Conservation (phyloP, 1,284 basidiomycete species). For the Volvariella surrecta region DNA sequence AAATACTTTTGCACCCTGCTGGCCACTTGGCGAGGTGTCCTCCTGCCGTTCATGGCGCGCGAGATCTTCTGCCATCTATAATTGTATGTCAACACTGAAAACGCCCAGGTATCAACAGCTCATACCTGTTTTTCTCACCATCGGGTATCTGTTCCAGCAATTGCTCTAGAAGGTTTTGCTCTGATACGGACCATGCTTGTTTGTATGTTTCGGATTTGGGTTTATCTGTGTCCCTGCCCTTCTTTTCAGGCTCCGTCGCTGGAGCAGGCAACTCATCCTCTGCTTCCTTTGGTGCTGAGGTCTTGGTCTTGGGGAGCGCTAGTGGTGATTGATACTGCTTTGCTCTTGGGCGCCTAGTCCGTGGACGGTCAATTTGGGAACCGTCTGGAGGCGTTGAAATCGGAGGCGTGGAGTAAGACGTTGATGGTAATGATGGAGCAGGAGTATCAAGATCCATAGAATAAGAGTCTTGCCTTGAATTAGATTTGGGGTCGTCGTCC, state of each 20-base stretch:
- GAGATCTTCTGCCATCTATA: slow-evolving; percentile 73
- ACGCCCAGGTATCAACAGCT: slow-evolving; percentile 5
- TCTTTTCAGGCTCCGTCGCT: neutral
- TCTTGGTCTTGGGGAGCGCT: too few species aligned
- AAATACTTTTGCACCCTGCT: slow-evolving; percentile 81
- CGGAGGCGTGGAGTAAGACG: neutral
- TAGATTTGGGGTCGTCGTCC: slow-evolving; percentile 15
- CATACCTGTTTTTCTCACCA: slow-evolving; percentile 65
- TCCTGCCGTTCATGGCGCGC: slow-evolving; percentile 61
- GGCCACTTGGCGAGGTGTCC: slow-evolving; percentile 75
- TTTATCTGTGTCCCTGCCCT: slow-evolving; percentile 20
- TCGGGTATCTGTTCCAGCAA: slow-evolving; percentile 67
- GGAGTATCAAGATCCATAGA: neutral
- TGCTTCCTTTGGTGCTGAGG: neutral
- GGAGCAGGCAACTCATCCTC: neutral
- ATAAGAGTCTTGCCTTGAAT: neutral
- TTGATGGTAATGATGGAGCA: neutral
- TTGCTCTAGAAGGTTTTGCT: slow-evolving; percentile 67
- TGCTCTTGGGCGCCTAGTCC: neutral
- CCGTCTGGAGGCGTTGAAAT: neutral
- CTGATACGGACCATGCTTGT: slow-evolving; percentile 63
- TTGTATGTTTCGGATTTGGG: slow-evolving; percentile 65
- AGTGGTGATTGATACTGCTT: neutral
- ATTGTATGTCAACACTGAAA: slow-evolving; percentile 1
- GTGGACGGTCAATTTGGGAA: neutral